Conservation (phyloP, 257 asterid species). For the Primulina huaijiensis region DNA sequence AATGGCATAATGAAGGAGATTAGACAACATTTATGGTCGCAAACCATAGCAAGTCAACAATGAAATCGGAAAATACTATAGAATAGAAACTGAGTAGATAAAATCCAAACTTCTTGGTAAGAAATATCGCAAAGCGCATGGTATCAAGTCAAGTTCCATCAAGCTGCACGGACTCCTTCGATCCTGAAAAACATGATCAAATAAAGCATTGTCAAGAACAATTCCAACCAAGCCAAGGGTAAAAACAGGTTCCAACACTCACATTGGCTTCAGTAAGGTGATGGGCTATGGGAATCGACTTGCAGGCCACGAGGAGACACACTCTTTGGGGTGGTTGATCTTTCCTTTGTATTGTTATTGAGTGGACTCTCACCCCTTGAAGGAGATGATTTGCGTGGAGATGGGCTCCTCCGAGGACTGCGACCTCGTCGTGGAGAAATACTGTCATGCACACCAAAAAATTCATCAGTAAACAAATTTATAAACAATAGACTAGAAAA, state of each 20-base stretch:
- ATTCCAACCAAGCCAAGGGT: not conserved
- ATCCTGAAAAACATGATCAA: constrained; percentile 32
- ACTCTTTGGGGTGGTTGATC: constrained; percentile 59
- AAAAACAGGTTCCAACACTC: constrained; percentile 24
- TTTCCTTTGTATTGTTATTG: constrained; percentile 39
- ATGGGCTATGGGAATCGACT: constrained; percentile 64
- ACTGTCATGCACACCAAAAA: constrained; percentile 34
- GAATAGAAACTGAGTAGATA: constrained; percentile 28
- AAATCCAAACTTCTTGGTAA: too few species aligned
- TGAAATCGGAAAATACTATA: constrained; percentile 35
- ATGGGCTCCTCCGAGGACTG: constrained; percentile 63
- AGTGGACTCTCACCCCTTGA: constrained; percentile 73
- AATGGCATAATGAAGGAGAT: constrained; percentile 17
- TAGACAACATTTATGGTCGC: constrained; percentile 16
- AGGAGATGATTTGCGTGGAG: constrained; percentile 52
- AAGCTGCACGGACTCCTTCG: constrained; percentile 25
- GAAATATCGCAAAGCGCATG: constrained; percentile 29
- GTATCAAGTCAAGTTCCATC: constrained; percentile 17
- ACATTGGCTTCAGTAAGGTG: constrained; percentile 87
- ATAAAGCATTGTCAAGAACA: constrained; percentile 3
- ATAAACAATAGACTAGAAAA: not conserved
- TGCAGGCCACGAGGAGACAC: constrained; percentile 65
- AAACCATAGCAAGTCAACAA: constrained; percentile 24
- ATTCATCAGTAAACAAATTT: constrained; percentile 9
- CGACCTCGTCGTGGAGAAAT: constrained; percentile 79